Percentiles rank a stretch among this genome's conserved stretches.
These are phyloP conservation scores for Eragrostis curvula DNA, from an alignment of 176 grass and related monocot genomes.

Conservation along the genomic window DNA sequence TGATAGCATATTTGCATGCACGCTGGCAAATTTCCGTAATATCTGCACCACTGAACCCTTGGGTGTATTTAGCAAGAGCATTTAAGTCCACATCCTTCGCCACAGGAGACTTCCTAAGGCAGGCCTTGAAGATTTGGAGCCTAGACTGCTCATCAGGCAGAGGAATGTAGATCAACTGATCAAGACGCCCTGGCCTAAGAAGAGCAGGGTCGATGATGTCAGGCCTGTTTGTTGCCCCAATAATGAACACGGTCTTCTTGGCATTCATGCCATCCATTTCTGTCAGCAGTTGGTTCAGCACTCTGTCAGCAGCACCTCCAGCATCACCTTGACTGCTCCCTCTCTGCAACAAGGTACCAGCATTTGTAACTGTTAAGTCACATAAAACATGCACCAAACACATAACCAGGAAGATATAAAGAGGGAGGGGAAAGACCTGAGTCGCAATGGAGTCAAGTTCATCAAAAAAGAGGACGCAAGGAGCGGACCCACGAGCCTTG, in stretches of 20 bases:
- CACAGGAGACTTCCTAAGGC: slow-evolving; percentile 80
- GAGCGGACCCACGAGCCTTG: slow-evolving; percentile 74
- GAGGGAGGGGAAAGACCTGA: slow-evolving; percentile 48
- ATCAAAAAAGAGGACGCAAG: slow-evolving; percentile 84
- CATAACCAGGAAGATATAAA: background rate
- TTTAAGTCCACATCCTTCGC: slow-evolving; percentile 77
- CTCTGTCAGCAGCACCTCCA: slow-evolving; percentile 79
- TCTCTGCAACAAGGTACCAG: slow-evolving; percentile 50
- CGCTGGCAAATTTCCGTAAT: slow-evolving; percentile 94
- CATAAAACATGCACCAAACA: slow-evolving; percentile 3
- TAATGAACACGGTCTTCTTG: slow-evolving; percentile 90
- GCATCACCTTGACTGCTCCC: slow-evolving; percentile 78
- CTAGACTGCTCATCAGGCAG: slow-evolving; percentile 74
- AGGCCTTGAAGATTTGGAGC: slow-evolving; percentile 81
- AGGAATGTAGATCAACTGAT: slow-evolving; percentile 85
- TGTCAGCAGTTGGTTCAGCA: slow-evolving; percentile 80
- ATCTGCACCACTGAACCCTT: slow-evolving; percentile 89
- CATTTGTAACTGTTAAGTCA: slow-evolving; percentile 2
- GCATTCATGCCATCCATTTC: slow-evolving; percentile 93
- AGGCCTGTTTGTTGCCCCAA: slow-evolving; percentile 82
- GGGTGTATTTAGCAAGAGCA: slow-evolving; percentile 78
- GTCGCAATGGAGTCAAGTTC: slow-evolving; percentile 89
- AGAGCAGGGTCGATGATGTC: slow-evolving; percentile 86
- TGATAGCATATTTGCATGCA: slow-evolving; percentile 83
- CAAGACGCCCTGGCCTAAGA: slow-evolving; percentile 77